Evolutionary conservation across 2,329 filamentous ascomycete genomes (phyloP).

Genomic region (Epichloe sylvatica): DNA sequence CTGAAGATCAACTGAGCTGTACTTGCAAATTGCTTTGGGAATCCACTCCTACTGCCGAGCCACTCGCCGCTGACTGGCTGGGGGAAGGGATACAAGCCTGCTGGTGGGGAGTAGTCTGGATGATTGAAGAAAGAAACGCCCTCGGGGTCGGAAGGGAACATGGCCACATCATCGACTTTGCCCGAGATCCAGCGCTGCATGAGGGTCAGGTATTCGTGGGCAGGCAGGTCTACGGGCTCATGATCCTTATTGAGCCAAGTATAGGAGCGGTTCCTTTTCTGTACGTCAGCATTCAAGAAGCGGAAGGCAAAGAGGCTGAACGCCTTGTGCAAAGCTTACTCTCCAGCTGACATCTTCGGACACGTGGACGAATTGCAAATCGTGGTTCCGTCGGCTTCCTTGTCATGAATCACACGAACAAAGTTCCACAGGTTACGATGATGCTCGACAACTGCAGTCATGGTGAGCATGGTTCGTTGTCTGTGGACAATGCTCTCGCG

Average conservation of each 20-base stretch:
- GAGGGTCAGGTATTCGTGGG: slow-evolving; percentile 77
- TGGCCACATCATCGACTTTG: slow-evolving; percentile 70
- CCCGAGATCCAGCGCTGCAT: slow-evolving; percentile 90
- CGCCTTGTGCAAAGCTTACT: slow-evolving; percentile 31
- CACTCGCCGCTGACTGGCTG: slow-evolving; percentile 46
- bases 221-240: slow-evolving; percentile 74
- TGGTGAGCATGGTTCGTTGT: neutral
- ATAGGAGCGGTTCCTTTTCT: slow-evolving; percentile 71
- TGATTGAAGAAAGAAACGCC: slow-evolving; percentile 46
- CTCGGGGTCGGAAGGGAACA: slow-evolving; percentile 72
- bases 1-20: slow-evolving; percentile 84
- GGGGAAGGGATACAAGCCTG: slow-evolving; percentile 36
- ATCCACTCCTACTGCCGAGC: slow-evolving; percentile 78
- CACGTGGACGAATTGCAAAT: slow-evolving; percentile 78
- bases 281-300: neutral
- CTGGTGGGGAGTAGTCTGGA: slow-evolving; percentile 31
- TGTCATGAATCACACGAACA: slow-evolving; percentile 75
- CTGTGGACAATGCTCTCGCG: neutral
- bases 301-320: neutral
- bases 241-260: slow-evolving; percentile 70
- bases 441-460: slow-evolving; percentile 65
- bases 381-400: slow-evolving; percentile 60
- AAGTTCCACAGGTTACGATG: slow-evolving; percentile 81
- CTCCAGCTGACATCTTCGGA: slow-evolving; percentile 85
- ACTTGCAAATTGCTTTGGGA: slow-evolving; percentile 68